Evolutionary conservation across 176 grass and related monocot species (phyloP).

Genomic region (Oryza rufipogon): DNA sequence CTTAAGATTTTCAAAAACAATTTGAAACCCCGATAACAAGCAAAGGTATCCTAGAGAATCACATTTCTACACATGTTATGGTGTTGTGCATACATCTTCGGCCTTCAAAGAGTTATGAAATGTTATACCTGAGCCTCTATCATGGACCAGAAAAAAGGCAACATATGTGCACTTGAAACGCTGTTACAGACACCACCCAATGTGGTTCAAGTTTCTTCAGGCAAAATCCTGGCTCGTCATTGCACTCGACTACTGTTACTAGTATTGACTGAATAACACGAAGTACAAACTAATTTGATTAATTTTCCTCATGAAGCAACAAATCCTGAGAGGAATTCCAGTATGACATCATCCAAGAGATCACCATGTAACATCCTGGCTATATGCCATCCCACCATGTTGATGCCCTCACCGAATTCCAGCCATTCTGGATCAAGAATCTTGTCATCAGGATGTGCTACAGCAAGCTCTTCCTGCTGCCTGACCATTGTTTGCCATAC

Average conservation of each 20-base stretch:
- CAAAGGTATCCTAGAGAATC: neutral
- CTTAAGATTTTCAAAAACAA: neutral
- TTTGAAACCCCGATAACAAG: slow-evolving; percentile 5
- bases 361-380: slow-evolving; percentile 47
- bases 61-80: slow-evolving; percentile 24
- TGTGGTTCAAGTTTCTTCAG: slow-evolving; percentile 5
- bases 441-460: slow-evolving; percentile 44
- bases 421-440: slow-evolving; percentile 63
- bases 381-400: slow-evolving; percentile 53
- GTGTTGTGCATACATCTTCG: neutral
- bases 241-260: slow-evolving; percentile 13
- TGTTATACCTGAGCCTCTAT: slow-evolving; percentile 22
- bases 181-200: slow-evolving; percentile 4
- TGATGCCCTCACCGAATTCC: slow-evolving; percentile 43
- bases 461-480: slow-evolving; percentile 43
- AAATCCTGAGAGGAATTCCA: slow-evolving; percentile 41
- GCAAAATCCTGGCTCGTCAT: neutral
- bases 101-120: slow-evolving; percentile 23
- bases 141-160: slow-evolving; percentile 16
- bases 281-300: neutral
- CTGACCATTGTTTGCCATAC: slow-evolving; percentile 57
- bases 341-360: slow-evolving; percentile 66
- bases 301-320: neutral
- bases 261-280: neutral
- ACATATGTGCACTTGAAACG: slow-evolving; percentile 20